Evolutionary conservation across 345 rosid species (phyloP), one percentile per base, ranked within the genome.

Genomic region (Clarkia xantiana): DNA sequence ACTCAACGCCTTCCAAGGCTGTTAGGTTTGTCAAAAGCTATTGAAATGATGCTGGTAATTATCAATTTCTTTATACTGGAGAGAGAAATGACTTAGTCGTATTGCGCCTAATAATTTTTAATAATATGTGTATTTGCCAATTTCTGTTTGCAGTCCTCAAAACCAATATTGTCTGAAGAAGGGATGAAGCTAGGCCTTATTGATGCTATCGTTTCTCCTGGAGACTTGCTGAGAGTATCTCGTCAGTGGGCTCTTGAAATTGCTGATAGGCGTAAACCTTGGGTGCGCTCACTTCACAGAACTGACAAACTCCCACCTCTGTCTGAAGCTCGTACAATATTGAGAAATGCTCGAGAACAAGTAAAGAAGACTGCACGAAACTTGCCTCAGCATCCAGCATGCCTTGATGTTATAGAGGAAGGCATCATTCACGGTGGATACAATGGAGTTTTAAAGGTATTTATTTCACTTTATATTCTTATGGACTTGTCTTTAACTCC

Each of bases 1-100:
- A 90, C 97, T n/a, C 97, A 90, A 45, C 94, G 94, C 49, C 96
- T 90, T 54, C 97, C 97, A 53, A 86, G 97, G 69, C 87, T 90
- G 43, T 40, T 83, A 54, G 97, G 97, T 49, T 79, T 90, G 57
- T 19, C 95, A 47, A 90, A 86, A 72, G 88, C 86, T 45, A 69
- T 83, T 63, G 82, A 86, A 47, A 86, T 90, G 67, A 81, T 90
- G 78, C 75, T 81, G 82, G 97, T 90, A 78, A 13, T 29, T 10
- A 29, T 29, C 36, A 29, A 2, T 7, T 3, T 29, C 8, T 29
- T 29, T 29, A 29, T 29, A 29, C 8, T 7, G 36, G 36, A 29
- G 36, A 29, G 36, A 5, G 36, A 29, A 29, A 29, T 29, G 5
- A 8, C 41, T 14, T 10, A 25, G 9, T 15, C 42, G 2, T 3